phyloP scores from a whole-genome alignment of 176 grass and related monocot species.

The Tillandsia leiboldiana region DNA sequence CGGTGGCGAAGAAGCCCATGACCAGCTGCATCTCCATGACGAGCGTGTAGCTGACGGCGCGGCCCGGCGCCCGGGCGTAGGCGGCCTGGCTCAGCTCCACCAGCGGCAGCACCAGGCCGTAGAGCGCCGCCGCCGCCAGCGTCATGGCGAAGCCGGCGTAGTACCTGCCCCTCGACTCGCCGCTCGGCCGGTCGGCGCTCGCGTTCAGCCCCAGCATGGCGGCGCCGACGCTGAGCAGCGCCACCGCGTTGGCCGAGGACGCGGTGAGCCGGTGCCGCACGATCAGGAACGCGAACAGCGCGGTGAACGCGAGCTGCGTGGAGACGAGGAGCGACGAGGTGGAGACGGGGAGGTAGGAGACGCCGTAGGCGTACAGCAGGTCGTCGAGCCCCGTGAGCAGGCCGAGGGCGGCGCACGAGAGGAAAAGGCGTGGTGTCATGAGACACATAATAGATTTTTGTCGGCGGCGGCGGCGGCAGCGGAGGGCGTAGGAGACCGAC shows the following conservation, averaged over 20 bases:
- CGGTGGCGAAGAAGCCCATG: conserved; percentile 48
- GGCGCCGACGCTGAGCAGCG: conserved; percentile 53
- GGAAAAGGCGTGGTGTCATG: conserved; percentile 46
- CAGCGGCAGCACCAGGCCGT: conserved; percentile 42
- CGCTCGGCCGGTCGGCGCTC: conserved; percentile 31
- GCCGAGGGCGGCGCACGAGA: conserved; percentile 30
- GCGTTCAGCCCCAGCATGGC: conserved; percentile 58
- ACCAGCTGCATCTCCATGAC: conserved; percentile 82
- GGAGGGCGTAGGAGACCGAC: conserved; percentile 26
- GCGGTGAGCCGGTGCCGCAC: conserved; percentile 63
- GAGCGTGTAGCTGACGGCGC: conserved; percentile 42
- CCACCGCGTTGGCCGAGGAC: conserved; percentile 62
- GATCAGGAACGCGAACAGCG: conserved; percentile 54
- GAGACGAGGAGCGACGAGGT: conserved; percentile 71
- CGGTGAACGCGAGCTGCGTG: conserved; percentile 75
- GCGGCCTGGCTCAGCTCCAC: conserved; percentile 62
- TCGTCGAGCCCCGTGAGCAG: conserved; percentile 51
- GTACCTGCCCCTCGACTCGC: conserved; percentile 44
- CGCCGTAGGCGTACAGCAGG: conserved; percentile 58
- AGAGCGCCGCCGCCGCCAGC: conserved; percentile 46
- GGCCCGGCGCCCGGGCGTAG: conserved; percentile 25
- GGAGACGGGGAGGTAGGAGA: conserved; percentile 68
- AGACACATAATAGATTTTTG: conserved; percentile 6
- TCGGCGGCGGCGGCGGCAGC: conserved; percentile 6
- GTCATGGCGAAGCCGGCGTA: conserved; percentile 58